Conservation (phyloP, 176 grass and related monocot species). For the Aegilops longissima region DNA sequence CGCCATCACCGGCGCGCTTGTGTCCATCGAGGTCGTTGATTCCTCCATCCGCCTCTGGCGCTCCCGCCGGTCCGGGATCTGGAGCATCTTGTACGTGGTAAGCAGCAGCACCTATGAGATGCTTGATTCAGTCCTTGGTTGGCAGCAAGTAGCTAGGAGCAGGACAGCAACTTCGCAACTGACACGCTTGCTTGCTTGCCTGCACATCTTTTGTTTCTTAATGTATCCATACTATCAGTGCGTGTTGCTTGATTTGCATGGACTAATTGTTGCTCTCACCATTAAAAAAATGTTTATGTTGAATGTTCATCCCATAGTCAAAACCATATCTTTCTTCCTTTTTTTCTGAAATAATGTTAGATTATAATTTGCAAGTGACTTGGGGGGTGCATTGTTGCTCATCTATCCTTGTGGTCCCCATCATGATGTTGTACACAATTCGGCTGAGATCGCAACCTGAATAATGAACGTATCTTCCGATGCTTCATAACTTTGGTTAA, state of each 20-base stretch:
- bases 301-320: neutral
- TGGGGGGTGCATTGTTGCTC: neutral
- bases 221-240: neutral
- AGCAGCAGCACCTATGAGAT: neutral
- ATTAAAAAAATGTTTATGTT: neutral
- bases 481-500: neutral
- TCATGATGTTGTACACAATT: neutral
- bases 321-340: neutral
- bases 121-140: neutral
- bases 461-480: neutral
- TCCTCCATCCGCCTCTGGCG: conserved; percentile 76
- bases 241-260: conserved; percentile 12
- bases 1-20: conserved; percentile 78
- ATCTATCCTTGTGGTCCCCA: neutral
- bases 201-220: conserved; percentile 2
- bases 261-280: neutral
- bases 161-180: conserved; percentile 27
- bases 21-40: conserved; percentile 93
- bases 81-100: conserved; percentile 90
- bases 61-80: conserved; percentile 62
- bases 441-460: neutral
- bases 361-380: neutral
- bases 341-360: neutral
- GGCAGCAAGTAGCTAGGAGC: conserved; percentile 32
- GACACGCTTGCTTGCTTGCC: conserved; percentile 29